Evolutionary conservation across 257 asterid genomes (phyloP).

Genomic region (Schizonepeta tenuifolia): DNA sequence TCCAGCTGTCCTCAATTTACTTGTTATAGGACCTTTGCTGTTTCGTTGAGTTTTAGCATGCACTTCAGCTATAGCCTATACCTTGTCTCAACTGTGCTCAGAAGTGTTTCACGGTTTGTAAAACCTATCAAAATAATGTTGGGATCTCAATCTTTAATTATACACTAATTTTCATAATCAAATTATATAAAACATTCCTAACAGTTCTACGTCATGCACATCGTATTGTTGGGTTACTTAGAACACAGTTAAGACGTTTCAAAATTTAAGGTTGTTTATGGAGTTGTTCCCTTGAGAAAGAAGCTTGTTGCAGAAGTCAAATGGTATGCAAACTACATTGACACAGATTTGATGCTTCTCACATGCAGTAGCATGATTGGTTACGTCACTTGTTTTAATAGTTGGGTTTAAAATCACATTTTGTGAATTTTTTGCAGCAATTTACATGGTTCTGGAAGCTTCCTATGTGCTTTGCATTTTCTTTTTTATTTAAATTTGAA

Average conservation of each 20-base stretch:
- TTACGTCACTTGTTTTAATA: constrained; percentile 1
- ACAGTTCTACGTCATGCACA: background rate
- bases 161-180: background rate
- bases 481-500: constrained; percentile 24
- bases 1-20: background rate
- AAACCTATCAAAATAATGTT: constrained; percentile 1
- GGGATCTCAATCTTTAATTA: background rate
- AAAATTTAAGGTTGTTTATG: background rate
- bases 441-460: constrained; percentile 19
- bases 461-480: constrained; percentile 15
- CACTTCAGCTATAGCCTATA: background rate
- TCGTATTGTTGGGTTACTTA: background rate
- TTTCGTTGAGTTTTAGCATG: background rate
- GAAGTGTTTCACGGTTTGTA: background rate
- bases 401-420: constrained; percentile 4
- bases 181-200: background rate
- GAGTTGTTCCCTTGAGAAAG: constrained; percentile 4
- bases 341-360: background rate
- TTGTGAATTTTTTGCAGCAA: background rate
- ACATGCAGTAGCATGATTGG: background rate
- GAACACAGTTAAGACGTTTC: background rate
- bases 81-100: background rate
- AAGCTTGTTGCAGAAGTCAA: background rate
- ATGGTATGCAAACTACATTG: background rate
- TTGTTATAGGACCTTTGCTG: background rate